A percentile compares a stretch with the other conserved stretches of the same genome.
Evolutionary conservation across 805 yeast genomes (phyloP).

Genomic region (Kodamaea lidongshanica): DNA sequence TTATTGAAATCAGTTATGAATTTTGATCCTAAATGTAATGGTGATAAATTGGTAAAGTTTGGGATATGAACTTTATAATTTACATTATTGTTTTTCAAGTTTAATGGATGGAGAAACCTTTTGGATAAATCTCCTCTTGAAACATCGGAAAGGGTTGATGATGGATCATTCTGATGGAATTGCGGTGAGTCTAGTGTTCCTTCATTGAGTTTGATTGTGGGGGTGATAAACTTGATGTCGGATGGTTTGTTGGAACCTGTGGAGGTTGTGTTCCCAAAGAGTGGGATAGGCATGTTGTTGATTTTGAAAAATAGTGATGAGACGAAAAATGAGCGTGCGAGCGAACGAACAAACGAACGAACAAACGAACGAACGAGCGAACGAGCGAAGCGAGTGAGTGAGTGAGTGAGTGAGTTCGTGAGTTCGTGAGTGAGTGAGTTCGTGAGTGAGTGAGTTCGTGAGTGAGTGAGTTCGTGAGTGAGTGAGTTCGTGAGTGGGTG

Average conservation of each 20-base stretch:
- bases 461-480: too few species aligned
- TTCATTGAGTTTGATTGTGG: slow-evolving; percentile 26
- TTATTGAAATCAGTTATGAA: slow-evolving; percentile 54
- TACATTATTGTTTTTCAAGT: slow-evolving; percentile 33
- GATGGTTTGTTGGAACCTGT: slow-evolving; percentile 1
- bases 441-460: too few species aligned
- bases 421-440: too few species aligned
- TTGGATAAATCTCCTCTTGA: slow-evolving; percentile 20
- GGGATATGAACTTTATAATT: slow-evolving; percentile 42
- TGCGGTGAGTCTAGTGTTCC: slow-evolving; percentile 19
- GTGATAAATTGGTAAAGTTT: slow-evolving; percentile 45
- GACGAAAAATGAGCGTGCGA: slow-evolving; percentile 5
- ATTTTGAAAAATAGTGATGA: slow-evolving; percentile 2
- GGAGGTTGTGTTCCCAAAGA: neutral
- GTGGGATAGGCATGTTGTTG: slow-evolving; percentile 2
- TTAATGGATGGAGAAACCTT: slow-evolving; percentile 30
- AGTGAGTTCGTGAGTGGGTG: too few species aligned
- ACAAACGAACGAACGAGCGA: too few species aligned
- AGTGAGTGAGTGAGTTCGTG: too few species aligned
- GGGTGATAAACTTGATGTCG: slow-evolving; percentile 23
- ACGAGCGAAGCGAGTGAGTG: too few species aligned
- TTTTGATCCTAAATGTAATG: slow-evolving; percentile 55
- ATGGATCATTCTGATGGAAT: slow-evolving; percentile 14
- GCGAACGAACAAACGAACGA: slow-evolving; percentile 1
- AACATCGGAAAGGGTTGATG: slow-evolving; percentile 10